Evolutionary conservation across 108 stramenopile species (phyloP).

Genomic region (Nitzschia sp.): DNA sequence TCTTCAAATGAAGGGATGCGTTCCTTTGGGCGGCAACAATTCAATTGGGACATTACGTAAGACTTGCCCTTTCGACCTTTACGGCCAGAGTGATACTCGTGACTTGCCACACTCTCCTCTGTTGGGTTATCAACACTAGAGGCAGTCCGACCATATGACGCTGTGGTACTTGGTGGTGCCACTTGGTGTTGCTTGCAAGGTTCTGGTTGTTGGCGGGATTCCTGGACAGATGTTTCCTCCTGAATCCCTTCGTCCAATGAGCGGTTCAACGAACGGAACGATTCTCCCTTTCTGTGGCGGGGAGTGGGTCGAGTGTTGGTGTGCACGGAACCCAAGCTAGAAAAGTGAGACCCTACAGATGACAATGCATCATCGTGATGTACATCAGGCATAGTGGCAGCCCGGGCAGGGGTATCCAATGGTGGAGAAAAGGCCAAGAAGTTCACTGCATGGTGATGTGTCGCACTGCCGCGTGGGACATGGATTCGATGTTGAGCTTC

Average conservation of each 20-base stretch:
- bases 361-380: not conserved
- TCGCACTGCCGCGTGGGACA: constrained; percentile 37
- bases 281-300: not conserved
- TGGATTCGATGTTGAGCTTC: constrained; percentile 39
- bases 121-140: too few relatives aligned
- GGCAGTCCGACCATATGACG: too few relatives aligned
- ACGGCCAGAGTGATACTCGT: not conserved
- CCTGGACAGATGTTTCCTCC: not conserved
- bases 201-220: not conserved
- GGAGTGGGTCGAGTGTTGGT: not conserved
- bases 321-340: not conserved
- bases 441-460: constrained; percentile 48
- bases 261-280: not conserved
- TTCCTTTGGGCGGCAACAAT: constrained; percentile 9
- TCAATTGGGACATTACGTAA: constrained; percentile 13
- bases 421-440: constrained; percentile 45
- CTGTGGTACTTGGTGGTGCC: too few relatives aligned
- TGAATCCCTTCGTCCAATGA: not conserved
- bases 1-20: constrained; percentile 1
- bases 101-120: too few relatives aligned
- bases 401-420: constrained; percentile 10
- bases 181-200: not conserved
- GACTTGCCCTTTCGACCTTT: not conserved
- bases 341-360: not conserved
- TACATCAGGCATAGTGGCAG: not conserved